These are phyloP conservation scores for Microthyrium microscopicum DNA, from an alignment of 2,329 filamentous ascomycete species.

Conservation along the genomic window DNA sequence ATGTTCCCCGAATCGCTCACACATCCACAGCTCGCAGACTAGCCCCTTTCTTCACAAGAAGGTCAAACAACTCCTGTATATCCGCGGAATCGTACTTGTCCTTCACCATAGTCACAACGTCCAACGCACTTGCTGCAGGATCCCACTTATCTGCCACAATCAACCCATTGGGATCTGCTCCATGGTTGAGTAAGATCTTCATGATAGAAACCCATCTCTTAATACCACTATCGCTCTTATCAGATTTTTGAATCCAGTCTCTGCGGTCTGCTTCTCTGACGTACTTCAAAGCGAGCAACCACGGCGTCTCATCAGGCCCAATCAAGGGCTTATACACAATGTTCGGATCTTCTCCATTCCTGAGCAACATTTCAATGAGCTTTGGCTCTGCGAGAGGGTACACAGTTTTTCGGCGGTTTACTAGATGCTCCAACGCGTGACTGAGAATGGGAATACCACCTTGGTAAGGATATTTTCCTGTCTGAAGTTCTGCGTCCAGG, in stretches of 20 bases:
- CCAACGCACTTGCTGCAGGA: background rate
- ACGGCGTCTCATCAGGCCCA: too few relatives aligned
- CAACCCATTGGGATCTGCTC: background rate
- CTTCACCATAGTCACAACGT: background rate
- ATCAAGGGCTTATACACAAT: too few relatives aligned
- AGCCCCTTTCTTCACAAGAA: background rate
- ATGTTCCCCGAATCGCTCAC: too few relatives aligned
- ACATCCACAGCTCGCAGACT: too few relatives aligned
- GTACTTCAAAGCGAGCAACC: too few relatives aligned
- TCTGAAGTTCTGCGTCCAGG: too few relatives aligned
- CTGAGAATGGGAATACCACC: too few relatives aligned
- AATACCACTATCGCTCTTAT: background rate
- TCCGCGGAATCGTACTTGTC: background rate
- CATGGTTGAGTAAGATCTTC: background rate
- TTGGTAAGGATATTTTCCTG: too few relatives aligned
- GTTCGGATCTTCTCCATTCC: too few relatives aligned
- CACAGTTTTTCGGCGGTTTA: too few relatives aligned
- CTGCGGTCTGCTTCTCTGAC: background rate
- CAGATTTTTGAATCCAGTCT: background rate
- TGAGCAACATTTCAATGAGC: too few relatives aligned
- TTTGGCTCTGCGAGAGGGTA: background rate
- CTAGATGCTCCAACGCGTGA: too few relatives aligned
- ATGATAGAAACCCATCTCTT: background rate
- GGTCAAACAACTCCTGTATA: background rate
- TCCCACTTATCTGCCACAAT: background rate